Conservation (phyloP, 139 green algal species). For the Yamagishiella unicocca region DNA sequence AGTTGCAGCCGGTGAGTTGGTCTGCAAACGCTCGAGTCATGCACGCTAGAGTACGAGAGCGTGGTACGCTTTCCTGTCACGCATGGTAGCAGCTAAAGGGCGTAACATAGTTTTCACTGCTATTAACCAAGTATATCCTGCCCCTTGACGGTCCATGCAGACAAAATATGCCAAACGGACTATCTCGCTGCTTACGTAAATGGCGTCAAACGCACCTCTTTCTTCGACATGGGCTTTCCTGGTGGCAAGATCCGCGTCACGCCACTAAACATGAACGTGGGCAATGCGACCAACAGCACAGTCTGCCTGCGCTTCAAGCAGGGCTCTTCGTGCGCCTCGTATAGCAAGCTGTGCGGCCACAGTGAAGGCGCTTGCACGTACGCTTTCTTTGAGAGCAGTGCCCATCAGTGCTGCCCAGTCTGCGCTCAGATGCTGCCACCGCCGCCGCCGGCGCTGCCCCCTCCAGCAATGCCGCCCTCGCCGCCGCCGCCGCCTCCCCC, state of each 20-base stretch:
- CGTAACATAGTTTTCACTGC: background rate
- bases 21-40: background rate
- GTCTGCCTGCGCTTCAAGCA: constrained; percentile 9
- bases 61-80: too few species aligned
- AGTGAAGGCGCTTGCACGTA: constrained; percentile 32
- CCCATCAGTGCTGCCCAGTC: constrained; percentile 42
- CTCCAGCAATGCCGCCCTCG: background rate
- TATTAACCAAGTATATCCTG: background rate
- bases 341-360: background rate
- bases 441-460: background rate
- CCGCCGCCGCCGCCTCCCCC: constrained; percentile 25
- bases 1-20: constrained; percentile 25
- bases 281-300: background rate
- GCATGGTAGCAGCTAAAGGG: too few species aligned
- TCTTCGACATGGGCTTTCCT: constrained; percentile 14
- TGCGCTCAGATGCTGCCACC: constrained; percentile 35
- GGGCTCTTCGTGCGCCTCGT: background rate
- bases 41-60: too few species aligned
- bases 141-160: background rate
- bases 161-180: constrained; percentile 16
- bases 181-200: background rate
- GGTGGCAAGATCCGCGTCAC: constrained; percentile 46
- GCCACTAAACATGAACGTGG: constrained; percentile 21
- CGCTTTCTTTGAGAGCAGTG: constrained; percentile 44
- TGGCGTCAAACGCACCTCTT: background rate